Percentiles rank a stretch among this genome's conserved stretches.
Conservation (phyloP, 2,329 filamentous ascomycete species). For the Fusarium pseudocircinatum region DNA sequence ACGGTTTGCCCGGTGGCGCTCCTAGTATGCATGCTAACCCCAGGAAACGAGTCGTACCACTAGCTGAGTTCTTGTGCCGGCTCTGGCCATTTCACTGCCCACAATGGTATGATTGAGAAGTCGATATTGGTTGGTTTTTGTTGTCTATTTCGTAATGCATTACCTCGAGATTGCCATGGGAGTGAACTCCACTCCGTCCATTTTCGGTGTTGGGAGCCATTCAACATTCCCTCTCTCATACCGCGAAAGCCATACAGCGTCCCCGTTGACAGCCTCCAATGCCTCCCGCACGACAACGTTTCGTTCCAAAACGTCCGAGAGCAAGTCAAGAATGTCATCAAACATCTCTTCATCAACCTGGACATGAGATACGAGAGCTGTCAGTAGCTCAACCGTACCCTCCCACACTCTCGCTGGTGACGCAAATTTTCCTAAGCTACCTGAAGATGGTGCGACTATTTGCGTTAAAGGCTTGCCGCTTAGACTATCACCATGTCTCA, state of each 20-base stretch:
- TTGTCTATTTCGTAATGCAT: slow-evolving; percentile 3
- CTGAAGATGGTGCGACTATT: slow-evolving; percentile 26
- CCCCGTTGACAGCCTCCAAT: slow-evolving; percentile 72
- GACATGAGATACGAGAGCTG: slow-evolving; percentile 69
- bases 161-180: slow-evolving; percentile 38
- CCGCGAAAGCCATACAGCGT: slow-evolving; percentile 79
- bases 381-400: slow-evolving; percentile 67
- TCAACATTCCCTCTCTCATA: slow-evolving; percentile 57
- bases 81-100: slow-evolving; percentile 15
- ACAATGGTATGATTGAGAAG: slow-evolving; percentile 13
- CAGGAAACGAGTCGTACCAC: slow-evolving; percentile 15
- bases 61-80: slow-evolving; percentile 20
- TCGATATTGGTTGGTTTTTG: slow-evolving; percentile 10
- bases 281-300: slow-evolving; percentile 62
- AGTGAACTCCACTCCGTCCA: slow-evolving; percentile 56
- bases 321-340: slow-evolving; percentile 73
- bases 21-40: slow-evolving; percentile 21
- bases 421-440: slow-evolving; percentile 66
- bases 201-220: slow-evolving; percentile 49
- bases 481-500: slow-evolving; percentile 39
- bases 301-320: slow-evolving; percentile 61
- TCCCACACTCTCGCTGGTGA: slow-evolving; percentile 73
- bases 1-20: slow-evolving; percentile 23
- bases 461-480: slow-evolving; percentile 23
- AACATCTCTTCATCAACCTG: slow-evolving; percentile 74